Evolutionary conservation across 2,329 filamentous ascomycete species (phyloP), one percentile per base, ranked within the genome.

Genomic region (Penicillium sp.): DNA sequence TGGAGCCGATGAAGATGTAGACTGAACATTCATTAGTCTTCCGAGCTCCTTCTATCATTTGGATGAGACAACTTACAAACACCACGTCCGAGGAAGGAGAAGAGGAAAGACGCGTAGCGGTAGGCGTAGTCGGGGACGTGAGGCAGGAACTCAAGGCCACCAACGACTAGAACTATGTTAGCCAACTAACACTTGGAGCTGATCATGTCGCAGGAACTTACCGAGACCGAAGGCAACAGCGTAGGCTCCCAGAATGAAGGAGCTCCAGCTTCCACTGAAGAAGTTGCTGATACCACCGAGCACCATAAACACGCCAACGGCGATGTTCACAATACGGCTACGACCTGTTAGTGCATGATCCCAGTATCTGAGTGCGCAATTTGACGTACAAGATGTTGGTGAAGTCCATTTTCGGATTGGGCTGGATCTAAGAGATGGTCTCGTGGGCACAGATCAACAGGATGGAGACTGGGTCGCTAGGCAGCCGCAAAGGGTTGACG

Each of bases 51-150:
- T 16, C 3, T 1, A 18, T 14, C n/a, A 16, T 39, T 34, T 7
- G n/a, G 21, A 22, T 29, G 13, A n/a, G n/a, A 32, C n/a, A 29
- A 86, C 91, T 78, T 85, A 96, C 92, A 97, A 73, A 91, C 82
- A 76, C 94, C 94, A 71, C 94, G 92, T 58, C 94, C 94, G 65
- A 97, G 79, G 82, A 99, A 97, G 54, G 90, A 96, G 81, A 97
- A 97, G 76, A 97, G 87, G 81, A 99, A 99, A 10, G 91, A 96
- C 50, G 92, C 93, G 80, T 97, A 96, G 77, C 91, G 88, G 54
- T 92, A 88, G 50, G 96, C 83, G 73, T 96, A 92, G 55, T 92
- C 90, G 47, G 94, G 93, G 66, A 97, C 93, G 76, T 96, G 72
- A 45, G 76, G 76, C 38, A 78, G 89, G 79, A 97, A 96, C 77